Evolutionary conservation across 495 filamentous ascomycete species (phyloP).

Genomic region (Achaetomiella virescens): DNA sequence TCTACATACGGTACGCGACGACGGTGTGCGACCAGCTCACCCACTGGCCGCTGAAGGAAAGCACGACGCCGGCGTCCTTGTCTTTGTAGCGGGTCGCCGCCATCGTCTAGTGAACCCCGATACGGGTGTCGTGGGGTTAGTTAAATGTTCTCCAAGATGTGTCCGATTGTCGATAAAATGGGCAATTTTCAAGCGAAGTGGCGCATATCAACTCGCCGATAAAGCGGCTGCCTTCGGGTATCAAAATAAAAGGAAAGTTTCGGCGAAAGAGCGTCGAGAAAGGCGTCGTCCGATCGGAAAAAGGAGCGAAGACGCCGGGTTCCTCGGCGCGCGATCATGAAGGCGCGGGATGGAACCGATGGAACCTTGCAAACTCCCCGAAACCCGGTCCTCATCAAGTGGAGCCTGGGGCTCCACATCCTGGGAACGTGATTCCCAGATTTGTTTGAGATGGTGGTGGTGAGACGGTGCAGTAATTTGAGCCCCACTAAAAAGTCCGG

Average conservation of each 20-base stretch:
- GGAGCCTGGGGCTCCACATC: neutral
- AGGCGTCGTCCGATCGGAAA: neutral
- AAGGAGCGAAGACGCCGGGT: slow-evolving; percentile 2
- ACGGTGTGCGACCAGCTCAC: slow-evolving; percentile 81
- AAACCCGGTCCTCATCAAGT: neutral
- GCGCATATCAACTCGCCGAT: neutral
- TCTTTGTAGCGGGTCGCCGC: slow-evolving; percentile 72
- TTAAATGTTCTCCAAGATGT: too few species aligned
- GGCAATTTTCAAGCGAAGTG: neutral
- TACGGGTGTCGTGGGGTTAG: neutral
- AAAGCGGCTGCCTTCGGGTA: neutral
- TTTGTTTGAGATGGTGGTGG: slow-evolving; percentile 1
- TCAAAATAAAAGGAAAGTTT: neutral
- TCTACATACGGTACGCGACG: slow-evolving; percentile 63
- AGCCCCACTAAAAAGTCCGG: slow-evolving; percentile 33
- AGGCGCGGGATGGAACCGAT: neutral
- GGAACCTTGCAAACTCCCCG: neutral
- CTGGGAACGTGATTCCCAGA: neutral
- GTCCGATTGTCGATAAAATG: neutral
- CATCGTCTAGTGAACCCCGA: slow-evolving; percentile 11
- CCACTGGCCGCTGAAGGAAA: slow-evolving; percentile 86
- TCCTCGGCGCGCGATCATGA: slow-evolving; percentile 7
- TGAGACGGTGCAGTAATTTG: neutral
- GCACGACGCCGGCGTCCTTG: slow-evolving; percentile 61
- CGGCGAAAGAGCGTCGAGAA: neutral